Conservation (phyloP, 495 filamentous ascomycete genomes). For the Alectoria sarmentosa region DNA sequence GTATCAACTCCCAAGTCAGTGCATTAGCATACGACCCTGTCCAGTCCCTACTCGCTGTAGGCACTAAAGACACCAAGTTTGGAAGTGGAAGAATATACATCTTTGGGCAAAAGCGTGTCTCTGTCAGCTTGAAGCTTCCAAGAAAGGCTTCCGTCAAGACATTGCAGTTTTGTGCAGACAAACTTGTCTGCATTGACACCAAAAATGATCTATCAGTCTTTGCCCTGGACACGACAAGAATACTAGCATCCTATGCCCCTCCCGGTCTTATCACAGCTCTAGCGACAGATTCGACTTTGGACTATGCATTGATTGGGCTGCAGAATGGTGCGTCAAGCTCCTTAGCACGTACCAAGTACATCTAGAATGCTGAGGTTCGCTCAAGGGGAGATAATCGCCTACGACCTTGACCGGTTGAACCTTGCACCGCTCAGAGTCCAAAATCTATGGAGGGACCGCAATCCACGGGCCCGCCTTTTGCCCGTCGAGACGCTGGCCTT, state of each 20-base stretch:
- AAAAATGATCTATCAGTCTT: constrained; percentile 78
- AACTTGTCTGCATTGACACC: constrained; percentile 73
- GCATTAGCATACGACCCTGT: constrained; percentile 84
- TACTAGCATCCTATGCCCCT: constrained; percentile 59
- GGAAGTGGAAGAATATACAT: constrained; percentile 80
- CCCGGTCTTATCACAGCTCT: constrained; percentile 64
- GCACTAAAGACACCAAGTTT: constrained; percentile 73
- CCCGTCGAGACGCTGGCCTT: constrained; percentile 71
- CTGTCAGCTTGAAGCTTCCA: constrained; percentile 56
- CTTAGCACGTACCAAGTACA: not conserved
- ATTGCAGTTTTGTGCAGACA: constrained; percentile 70
- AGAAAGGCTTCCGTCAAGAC: constrained; percentile 60
- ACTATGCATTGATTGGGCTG: constrained; percentile 79
- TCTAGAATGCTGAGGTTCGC: constrained; percentile 6
- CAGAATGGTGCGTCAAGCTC: constrained; percentile 49
- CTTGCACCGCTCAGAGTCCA: constrained; percentile 71
- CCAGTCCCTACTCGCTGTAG: constrained; percentile 89
- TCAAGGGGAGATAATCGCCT: constrained; percentile 72
- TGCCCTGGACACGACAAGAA: constrained; percentile 56
- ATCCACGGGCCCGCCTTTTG: constrained; percentile 47
- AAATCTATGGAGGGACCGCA: constrained; percentile 70
- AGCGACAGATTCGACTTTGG: constrained; percentile 75
- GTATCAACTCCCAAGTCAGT: constrained; percentile 80
- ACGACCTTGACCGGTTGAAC: constrained; percentile 77
- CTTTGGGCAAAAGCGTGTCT: constrained; percentile 77